phyloP scores from a whole-genome alignment of 495 filamentous ascomycete species.

The Lasiosphaeria ovina region DNA sequence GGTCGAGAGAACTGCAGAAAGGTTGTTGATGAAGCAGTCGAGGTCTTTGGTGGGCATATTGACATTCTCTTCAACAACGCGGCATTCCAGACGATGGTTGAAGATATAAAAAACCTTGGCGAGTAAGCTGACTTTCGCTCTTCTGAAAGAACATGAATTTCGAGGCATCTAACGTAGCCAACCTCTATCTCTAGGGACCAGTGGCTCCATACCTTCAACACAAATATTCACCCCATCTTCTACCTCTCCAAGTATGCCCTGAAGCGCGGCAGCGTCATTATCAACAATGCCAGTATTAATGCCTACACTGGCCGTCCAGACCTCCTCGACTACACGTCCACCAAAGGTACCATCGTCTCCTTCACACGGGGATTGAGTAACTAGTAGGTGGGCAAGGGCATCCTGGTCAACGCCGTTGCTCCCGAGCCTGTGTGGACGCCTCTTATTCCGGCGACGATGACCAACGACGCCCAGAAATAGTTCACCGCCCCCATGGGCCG shows the following conservation, averaged over 20 bases:
- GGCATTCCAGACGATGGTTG: conserved; percentile 69
- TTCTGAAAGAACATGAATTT: not conserved
- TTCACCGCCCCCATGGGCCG: conserved; percentile 80
- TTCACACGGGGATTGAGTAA: conserved; percentile 80
- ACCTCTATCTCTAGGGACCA: conserved; percentile 52
- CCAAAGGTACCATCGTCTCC: conserved; percentile 78
- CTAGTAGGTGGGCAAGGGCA: conserved; percentile 67
- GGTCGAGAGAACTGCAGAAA: conserved; percentile 65
- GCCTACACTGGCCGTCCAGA: conserved; percentile 80
- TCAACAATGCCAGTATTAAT: conserved; percentile 81
- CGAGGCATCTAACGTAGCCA: not conserved
- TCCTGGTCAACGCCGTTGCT: conserved; percentile 77
- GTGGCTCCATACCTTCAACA: conserved; percentile 73
- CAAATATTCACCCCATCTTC: conserved; percentile 73
- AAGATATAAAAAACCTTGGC: conserved; percentile 68
- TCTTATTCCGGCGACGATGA: conserved; percentile 77
- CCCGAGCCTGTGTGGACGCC: conserved; percentile 87
- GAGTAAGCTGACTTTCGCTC: conserved; percentile 52
- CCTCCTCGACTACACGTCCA: conserved; percentile 81
- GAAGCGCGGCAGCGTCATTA: conserved; percentile 70
- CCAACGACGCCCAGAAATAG: conserved; percentile 62
- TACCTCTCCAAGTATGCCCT: conserved; percentile 76
- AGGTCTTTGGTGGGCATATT: conserved; percentile 60
- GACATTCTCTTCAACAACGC: conserved; percentile 83
- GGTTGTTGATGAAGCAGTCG: conserved; percentile 62